Base-by-base conservation (phyloP, 495 filamentous ascomycete species). In the Hypoxylon lenormandii region DNA sequence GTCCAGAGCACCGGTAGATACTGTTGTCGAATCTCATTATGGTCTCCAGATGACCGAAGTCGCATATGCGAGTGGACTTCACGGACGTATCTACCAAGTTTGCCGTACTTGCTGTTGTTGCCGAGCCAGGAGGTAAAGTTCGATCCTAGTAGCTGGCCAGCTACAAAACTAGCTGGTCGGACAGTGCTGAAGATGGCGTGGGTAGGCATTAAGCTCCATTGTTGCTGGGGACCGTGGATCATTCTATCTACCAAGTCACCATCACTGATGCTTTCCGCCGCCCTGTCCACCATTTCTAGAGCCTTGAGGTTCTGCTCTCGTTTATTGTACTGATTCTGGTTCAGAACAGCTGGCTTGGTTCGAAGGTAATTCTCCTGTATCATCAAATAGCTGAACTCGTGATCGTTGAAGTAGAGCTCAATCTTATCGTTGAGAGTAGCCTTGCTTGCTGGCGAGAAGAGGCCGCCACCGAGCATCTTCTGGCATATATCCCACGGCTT, bases 391-490 rank as follows among this genome's bases (percentile, higher is more conserved):
- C 92, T 96, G 77, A 97, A 94, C 71, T 99, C 95, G 71, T 97
- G 94, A 69, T 99, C 95, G 74, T 98, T 97, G 84, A 99, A 99
- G 79, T 99, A 99, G 1, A 99, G 88, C 79, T 98, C 94, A 60
- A 93, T 93, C 81, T 99, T 99, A 76, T 99, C 94, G 72, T 97
- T 97, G 47, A 98, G 80, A 0, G 92, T 94, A 6, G 90, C 81
- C 60, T 89, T 96, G 77, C 91, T 94, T 57, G 85, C 87, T 11
- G 86, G 85, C 38, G 89, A 86, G 72, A 97, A 99, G 81, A 96
- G 88, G 52, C 92, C 92, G 1, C 91, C 89, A 23, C 88, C 93
- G 15, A 99, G 86, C 70, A 99, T 90, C 80, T 97, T 97, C 74
- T 89, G 85, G 61, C 89, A 91, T 76, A 99, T 98, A 76, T 99